Conservation (phyloP, 2,329 filamentous ascomycete genomes). For the Trichoderma sp. region DNA sequence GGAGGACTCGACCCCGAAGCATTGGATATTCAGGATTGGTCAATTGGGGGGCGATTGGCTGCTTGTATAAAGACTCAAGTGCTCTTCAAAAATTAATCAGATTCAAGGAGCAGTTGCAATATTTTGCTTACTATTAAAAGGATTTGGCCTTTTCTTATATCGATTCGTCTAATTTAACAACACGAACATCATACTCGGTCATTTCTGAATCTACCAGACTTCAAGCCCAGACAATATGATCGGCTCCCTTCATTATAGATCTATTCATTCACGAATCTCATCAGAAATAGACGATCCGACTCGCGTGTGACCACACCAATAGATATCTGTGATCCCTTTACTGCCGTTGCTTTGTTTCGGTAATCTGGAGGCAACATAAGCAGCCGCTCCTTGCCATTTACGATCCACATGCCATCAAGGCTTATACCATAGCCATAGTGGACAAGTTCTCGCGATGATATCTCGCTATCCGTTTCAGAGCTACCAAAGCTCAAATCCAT, state of each 20-base stretch:
- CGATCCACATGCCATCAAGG: neutral
- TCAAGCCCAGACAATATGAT: too few species aligned
- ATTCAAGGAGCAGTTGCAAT: neutral
- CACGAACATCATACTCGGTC: too few species aligned
- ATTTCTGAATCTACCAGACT: too few species aligned
- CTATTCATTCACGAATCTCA: neutral
- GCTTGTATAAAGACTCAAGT: neutral
- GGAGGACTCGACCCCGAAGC: neutral
- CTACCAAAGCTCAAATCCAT: neutral
- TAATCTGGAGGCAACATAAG: neutral
- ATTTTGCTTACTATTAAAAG: neutral
- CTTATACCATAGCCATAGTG: neutral
- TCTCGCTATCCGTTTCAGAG: neutral
- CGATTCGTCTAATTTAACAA: too few species aligned
- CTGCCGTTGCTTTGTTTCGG: neutral
- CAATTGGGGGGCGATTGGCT: neutral
- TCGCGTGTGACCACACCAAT: neutral
- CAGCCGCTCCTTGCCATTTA: neutral
- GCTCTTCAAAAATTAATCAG: neutral
- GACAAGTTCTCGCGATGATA: neutral
- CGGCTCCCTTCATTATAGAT: neutral
- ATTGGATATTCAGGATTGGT: neutral
- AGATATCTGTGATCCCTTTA: neutral
- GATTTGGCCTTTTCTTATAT: too few species aligned
- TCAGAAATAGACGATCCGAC: neutral